These are phyloP conservation scores for Globisporangium cederbergense DNA, from an alignment of 352 stramenopile species.

Conservation along the genomic window DNA sequence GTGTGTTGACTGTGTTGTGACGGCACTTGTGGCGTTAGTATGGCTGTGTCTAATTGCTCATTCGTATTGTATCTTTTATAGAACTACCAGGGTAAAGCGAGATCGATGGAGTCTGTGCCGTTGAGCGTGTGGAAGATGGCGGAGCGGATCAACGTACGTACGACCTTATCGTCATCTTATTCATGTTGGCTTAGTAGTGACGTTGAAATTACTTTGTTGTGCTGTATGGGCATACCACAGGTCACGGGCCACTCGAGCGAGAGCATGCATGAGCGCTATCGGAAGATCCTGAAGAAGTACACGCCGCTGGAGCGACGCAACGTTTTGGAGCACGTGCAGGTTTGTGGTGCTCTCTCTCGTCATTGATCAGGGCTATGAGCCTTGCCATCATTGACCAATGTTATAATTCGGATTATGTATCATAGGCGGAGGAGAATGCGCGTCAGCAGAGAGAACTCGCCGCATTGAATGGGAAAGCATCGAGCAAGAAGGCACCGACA, in stretches of 20 bases:
- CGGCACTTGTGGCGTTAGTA: neutral
- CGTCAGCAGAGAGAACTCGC: neutral
- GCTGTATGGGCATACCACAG: slow-evolving; percentile 3
- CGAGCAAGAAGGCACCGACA: neutral
- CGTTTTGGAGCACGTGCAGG: slow-evolving; percentile 27
- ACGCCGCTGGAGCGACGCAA: slow-evolving; percentile 32
- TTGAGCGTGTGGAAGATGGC: slow-evolving; percentile 31
- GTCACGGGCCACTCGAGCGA: slow-evolving; percentile 31
- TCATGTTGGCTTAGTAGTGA: neutral
- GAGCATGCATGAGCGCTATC: slow-evolving; percentile 60
- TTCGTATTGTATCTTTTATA: neutral
- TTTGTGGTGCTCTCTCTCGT: neutral
- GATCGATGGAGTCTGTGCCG: slow-evolving; percentile 19
- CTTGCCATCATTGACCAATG: neutral
- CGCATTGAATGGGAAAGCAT: neutral
- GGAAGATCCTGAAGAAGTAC: slow-evolving; percentile 37
- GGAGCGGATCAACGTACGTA: slow-evolving; percentile 16
- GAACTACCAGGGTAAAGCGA: neutral
- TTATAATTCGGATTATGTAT: neutral
- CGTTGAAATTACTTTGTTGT: neutral
- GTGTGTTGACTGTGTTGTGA: neutral
- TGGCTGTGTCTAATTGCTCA: neutral
- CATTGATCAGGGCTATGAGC: neutral
- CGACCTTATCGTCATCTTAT: neutral
- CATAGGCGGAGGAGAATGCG: slow-evolving; percentile 8